phyloP scores from a whole-genome alignment of 768 basidiomycete genomes.

The Suillus decipiens region DNA sequence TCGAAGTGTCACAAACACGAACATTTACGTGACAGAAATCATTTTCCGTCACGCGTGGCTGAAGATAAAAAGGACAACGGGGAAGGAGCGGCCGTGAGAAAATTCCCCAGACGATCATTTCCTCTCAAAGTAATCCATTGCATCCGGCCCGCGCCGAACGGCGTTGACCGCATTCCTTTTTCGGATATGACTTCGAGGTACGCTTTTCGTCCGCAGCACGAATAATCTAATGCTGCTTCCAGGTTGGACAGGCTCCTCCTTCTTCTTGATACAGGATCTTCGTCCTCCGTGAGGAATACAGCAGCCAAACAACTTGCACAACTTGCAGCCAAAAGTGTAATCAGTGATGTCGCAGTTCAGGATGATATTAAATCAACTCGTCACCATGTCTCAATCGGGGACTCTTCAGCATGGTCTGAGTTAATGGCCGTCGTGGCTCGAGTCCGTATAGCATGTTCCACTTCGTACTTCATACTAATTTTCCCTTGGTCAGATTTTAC shows the following conservation, averaged over 20 bases:
- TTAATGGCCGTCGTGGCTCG: constrained; percentile 89
- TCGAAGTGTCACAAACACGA: constrained; percentile 16
- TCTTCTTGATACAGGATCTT: constrained; percentile 94
- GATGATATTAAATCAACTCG: constrained; percentile 70
- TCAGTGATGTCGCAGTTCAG: constrained; percentile 77
- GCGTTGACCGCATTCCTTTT: constrained; percentile 57
- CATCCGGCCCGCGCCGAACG: constrained; percentile 41
- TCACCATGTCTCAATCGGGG: constrained; percentile 57
- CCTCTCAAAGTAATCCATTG: constrained; percentile 45
- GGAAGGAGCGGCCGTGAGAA: constrained; percentile 46
- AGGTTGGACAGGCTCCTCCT: constrained; percentile 97
- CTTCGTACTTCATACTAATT: background rate
- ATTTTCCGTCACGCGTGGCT: constrained; percentile 43
- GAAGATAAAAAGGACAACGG: constrained; percentile 67
- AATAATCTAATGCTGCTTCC: constrained; percentile 12
- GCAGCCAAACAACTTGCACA: constrained; percentile 96
- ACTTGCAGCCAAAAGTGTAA: constrained; percentile 83
- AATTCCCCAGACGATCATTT: constrained; percentile 51
- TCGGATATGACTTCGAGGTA: constrained; percentile 78
- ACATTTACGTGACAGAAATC: constrained; percentile 37
- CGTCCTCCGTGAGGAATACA: constrained; percentile 85
- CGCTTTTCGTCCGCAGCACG: constrained; percentile 17
- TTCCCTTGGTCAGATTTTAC: constrained; percentile 64
- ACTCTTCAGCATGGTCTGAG: constrained; percentile 85
- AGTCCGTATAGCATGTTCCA: constrained; percentile 43